Evolutionary conservation across 1,284 basidiomycete species (phyloP), one percentile per base, ranked within the genome.

Genomic region (Singerocomus inundabilis): DNA sequence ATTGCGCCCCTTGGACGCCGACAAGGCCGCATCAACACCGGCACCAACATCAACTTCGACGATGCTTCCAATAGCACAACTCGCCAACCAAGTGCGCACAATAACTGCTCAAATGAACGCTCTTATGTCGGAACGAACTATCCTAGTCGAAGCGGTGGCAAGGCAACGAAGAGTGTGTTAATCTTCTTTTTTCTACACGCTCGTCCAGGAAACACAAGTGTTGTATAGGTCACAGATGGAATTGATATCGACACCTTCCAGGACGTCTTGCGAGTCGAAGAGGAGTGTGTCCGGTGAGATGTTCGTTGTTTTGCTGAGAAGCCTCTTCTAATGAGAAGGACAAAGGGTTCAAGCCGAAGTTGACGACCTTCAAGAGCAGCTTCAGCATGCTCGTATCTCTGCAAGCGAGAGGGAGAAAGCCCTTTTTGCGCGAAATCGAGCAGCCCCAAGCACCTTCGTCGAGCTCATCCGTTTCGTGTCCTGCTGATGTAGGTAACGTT

Each of bases 111-210:
- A 70, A 30, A 64, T 72, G 35, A 67, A 72, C 15, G 67, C 61
- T 5, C 69, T 77, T 47, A 59, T 60, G 34, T 57, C 60, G 5
- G 74, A 78, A 46, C 67, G 73, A 24, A 62, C 61, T 6, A 59
- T 57, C 1, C 53, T 73, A 6, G 55, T 63, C 16, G 57, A 61
- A 37, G 50, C 64, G 12, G 53, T 65, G 1, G 59, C 56, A 6
- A 56, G 48, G 34, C 57, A 62, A 29, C 51, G 49, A 45, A 56
- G 59, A 56, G 71, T 69, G 13, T 18, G 59, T 11, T 6, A 16
- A 1, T 4, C 31, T 9, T 9, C 28, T 10, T 21, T 31, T 12
- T 29, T 42, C 28, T 7, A 10, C 10, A 3, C 21, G 13, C 7
- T 18, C 29, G 21, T 41, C 10, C 16, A 8, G 6, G 13, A 1